Percentiles rank a stretch among this genome's conserved stretches.
These are phyloP conservation scores for Microglena sp. DNA, from an alignment of 139 green algal genomes.

Conservation along the genomic window DNA sequence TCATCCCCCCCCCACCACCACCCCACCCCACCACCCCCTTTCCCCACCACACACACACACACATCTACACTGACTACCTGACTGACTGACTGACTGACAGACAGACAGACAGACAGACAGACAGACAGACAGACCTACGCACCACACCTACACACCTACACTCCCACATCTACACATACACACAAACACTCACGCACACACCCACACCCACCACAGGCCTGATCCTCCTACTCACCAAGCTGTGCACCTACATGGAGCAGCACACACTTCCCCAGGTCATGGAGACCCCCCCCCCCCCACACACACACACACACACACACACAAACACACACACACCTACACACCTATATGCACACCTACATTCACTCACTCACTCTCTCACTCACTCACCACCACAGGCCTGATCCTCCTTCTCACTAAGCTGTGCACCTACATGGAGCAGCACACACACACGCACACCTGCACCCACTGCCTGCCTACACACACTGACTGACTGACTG, in stretches of 20 bases:
- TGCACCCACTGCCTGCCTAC: constrained; percentile 9
- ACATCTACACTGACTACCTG: too few species aligned
- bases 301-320: too few species aligned
- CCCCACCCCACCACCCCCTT: too few species aligned
- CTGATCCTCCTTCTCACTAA: constrained; percentile 60
- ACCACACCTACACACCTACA: too few species aligned
- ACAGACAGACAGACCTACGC: too few species aligned
- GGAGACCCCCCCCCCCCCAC: constrained; percentile 45
- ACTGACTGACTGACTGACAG: too few species aligned
- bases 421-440: constrained; percentile 29
- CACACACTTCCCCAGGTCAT: constrained; percentile 44
- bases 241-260: constrained; percentile 53
- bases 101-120: too few species aligned
- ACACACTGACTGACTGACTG: too few species aligned
- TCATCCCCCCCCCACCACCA: too few species aligned
- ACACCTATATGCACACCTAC: constrained; percentile 11
- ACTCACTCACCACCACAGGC: constrained; percentile 19
- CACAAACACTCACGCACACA: background rate
- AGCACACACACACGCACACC: background rate
- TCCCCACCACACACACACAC: too few species aligned
- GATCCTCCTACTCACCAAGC: constrained; percentile 56
- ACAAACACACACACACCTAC: background rate
- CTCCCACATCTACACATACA: too few species aligned
- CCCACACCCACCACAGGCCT: constrained; percentile 20
- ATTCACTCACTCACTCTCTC: too few species aligned